phyloP scores from a whole-genome alignment of 139 green algal genomes.

The Chlamydomonas incerta region DNA sequence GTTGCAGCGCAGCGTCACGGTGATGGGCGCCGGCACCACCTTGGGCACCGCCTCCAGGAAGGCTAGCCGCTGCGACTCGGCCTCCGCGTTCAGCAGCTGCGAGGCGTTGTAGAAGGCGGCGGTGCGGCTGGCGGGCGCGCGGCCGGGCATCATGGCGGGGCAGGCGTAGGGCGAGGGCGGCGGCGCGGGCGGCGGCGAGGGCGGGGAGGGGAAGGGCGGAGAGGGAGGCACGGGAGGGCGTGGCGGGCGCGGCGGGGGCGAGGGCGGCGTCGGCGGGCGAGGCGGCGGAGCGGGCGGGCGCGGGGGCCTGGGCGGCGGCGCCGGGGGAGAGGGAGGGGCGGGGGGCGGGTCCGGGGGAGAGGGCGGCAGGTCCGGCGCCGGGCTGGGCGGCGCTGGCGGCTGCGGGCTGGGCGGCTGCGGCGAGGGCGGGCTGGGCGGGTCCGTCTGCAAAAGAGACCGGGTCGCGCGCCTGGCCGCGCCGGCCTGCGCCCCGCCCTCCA shows the following conservation, averaged over 20 bases:
- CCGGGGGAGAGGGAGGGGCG: neutral
- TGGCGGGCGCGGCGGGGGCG: neutral
- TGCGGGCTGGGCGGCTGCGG: neutral
- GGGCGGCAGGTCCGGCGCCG: neutral
- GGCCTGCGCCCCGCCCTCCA: too few species aligned
- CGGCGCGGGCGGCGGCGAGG: neutral
- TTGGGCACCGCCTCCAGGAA: neutral
- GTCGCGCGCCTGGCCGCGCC: too few species aligned
- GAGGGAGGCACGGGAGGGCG: neutral
- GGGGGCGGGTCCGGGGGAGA: too few species aligned
- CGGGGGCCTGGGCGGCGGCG: neutral
- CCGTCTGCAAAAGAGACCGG: neutral
- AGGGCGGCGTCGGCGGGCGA: neutral
- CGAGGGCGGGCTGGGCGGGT: neutral
- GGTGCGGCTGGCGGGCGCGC: neutral
- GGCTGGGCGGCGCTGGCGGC: too few species aligned
- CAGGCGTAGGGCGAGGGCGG: slow-evolving; percentile 34
- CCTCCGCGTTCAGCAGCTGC: neutral
- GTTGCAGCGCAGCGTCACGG: slow-evolving; percentile 18
- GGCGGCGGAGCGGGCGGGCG: neutral
- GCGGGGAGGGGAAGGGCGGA: neutral
- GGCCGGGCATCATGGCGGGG: slow-evolving; percentile 18
- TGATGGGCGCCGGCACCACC: neutral
- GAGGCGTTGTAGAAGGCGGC: slow-evolving; percentile 12
- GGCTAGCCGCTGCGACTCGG: neutral